Base-by-base conservation (phyloP, 108 stramenopile genomes). In the Cylindrotheca closterium region DNA sequence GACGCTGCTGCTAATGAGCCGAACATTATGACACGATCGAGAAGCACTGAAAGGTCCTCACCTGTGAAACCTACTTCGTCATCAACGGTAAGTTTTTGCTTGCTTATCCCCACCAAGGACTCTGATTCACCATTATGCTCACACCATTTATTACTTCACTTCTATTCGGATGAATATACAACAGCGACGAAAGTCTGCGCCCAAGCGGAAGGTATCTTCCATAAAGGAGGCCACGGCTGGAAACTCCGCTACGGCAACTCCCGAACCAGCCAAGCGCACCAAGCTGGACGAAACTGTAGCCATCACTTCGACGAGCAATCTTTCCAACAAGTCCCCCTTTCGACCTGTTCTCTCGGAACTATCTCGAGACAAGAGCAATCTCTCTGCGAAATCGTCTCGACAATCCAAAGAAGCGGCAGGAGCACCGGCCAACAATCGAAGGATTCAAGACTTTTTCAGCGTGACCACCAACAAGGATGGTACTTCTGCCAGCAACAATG, bases 121-220 rank as follows among this genome's bases (percentile, higher is more conserved):
- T n/a, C n/a, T n/a, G n/a, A n/a, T n/a, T n/a, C n/a, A n/a, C n/a
- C n/a, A n/a, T n/a, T n/a, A n/a, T n/a, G n/a, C n/a, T n/a, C n/a
- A n/a, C n/a, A n/a, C n/a, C n/a, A n/a, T n/a, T n/a, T n/a, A n/a
- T n/a, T n/a, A n/a, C n/a, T n/a, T n/a, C n/a, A n/a, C n/a, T n/a
- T n/a, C n/a, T n/a, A n/a, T n/a, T n/a, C n/a, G n/a, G n/a, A n/a
- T n/a, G n/a, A n/a, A n/a, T n/a, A n/a, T n/a, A n/a, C n/a, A n/a
- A n/a, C 47, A 68, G 79, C 78, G 78, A 61, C 81, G 81, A 48
- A 82, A 82, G 50, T 74, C 77, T 0, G 66, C 63, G 4, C 81
- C 81, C 61, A 82, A 82, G 52, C 73, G 73, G 0, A 65, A 78
- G 27, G 52, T 51, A 29, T 73, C 81, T 10, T 77, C 75, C 26